Evolutionary conservation across 108 stramenopile species (phyloP).

Genomic region (Fistulifera solaris): DNA sequence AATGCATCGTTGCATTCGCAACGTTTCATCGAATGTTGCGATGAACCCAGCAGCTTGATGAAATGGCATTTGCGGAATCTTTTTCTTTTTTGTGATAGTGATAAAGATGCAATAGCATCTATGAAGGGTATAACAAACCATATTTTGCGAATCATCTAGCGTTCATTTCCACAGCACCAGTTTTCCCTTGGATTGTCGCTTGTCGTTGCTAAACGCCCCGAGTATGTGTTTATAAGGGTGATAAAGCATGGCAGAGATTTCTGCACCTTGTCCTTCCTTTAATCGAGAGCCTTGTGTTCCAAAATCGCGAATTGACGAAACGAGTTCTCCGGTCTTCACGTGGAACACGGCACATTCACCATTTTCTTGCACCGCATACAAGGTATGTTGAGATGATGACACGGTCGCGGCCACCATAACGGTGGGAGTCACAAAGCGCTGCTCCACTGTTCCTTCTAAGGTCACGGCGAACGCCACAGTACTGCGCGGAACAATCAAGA

Average conservation of each 20-base stretch:
- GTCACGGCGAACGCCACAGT: constrained; percentile 53
- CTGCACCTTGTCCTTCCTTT: constrained; percentile 25
- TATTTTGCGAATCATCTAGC: too few relatives aligned
- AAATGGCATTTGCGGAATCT: too few relatives aligned
- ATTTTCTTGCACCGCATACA: constrained; percentile 45
- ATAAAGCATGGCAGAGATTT: constrained; percentile 54
- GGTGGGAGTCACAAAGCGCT: constrained; percentile 24
- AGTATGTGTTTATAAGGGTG: constrained; percentile 61
- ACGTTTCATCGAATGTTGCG: too few relatives aligned
- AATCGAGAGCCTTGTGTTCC: constrained; percentile 20
- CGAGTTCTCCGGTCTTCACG: constrained; percentile 32
- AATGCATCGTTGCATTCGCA: too few relatives aligned
- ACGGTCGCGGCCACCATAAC: constrained; percentile 53
- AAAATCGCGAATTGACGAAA: constrained; percentile 53
- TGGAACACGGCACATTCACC: constrained; percentile 68
- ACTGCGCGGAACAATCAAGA: constrained; percentile 25
- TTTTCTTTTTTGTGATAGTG: too few relatives aligned
- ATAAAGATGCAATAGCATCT: too few relatives aligned
- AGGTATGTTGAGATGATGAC: constrained; percentile 52
- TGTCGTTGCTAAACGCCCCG: constrained; percentile 71
- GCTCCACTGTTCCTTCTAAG: constrained; percentile 39
- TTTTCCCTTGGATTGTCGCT: constrained; percentile 60
- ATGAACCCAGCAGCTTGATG: too few relatives aligned
- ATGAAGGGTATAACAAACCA: too few relatives aligned
- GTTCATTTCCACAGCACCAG: constrained; percentile 67